Evolutionary conservation across 441 rosid species (phyloP), one percentile per base, ranked within the genome.

Genomic region (Brassica balearica): DNA sequence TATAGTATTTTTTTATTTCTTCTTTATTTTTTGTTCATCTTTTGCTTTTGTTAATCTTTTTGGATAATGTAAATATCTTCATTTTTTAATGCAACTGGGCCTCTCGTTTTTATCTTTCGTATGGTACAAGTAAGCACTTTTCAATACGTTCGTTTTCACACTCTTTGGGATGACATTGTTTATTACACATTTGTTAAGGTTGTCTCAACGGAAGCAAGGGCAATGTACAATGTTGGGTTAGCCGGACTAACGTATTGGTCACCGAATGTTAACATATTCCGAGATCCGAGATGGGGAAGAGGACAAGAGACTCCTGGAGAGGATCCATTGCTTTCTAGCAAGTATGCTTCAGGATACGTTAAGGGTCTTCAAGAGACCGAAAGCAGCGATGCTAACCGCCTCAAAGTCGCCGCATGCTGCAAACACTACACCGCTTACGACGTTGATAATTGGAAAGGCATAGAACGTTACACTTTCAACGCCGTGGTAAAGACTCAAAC

Each of bases 281-380:
- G 99, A n/a, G 99, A 96, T 73, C 99, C 99, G 1, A 88, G 99
- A 81, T 96, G 98, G 99, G 99, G 99, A 63, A 87, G 97, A 71
- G 96, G 93, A 17, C 98, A 96, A 67, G 99, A 95, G 65, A 95
- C 99, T 56, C 99, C 99, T 0, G 99, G 99, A 7, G 99, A 95
- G 80, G 99, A 96, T 76, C 99, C 99, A 2, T n/a, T 88, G 71
- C 93, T 96, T 3, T 27, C 96, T 0, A 92, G 99, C 68, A 90
- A 94, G 74, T 96, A 92, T 65, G 99, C 83, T 6, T 68, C 87
- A 0, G 79, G 83, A 15, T 87, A 92, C 25, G 98, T 96, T 8
- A 81, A 72, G 65, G 99, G 99, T 34, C 85, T 96, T 23, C 99
- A 96, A 65, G 85, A 85, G 69, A 87, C 84, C 8, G 97, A 93